A percentile compares a stretch with the other conserved stretches of the same genome.
Evolutionary conservation across 768 basidiomycete species (phyloP).

Genomic region (Clavaria fumosa): DNA sequence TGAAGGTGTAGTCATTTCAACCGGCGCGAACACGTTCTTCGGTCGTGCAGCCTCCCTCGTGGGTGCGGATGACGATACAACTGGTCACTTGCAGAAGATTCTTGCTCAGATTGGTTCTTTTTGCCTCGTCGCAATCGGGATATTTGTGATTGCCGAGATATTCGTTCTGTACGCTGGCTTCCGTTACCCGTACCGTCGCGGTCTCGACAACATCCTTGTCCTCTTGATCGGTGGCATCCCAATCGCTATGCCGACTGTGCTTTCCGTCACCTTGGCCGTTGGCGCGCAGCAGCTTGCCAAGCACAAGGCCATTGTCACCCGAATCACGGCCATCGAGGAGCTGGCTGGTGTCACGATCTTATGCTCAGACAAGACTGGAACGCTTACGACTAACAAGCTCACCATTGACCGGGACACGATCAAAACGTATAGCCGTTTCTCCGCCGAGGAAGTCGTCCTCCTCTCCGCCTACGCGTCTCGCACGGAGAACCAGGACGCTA

Average conservation of each 20-base stretch:
- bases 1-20: constrained; percentile 96
- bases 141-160: constrained; percentile 91
- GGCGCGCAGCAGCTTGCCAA: constrained; percentile 98
- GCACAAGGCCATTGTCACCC: constrained; percentile 99
- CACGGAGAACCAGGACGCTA: constrained; percentile 98
- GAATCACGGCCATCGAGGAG: constrained; percentile 98
- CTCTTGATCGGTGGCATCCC: constrained; percentile 99
- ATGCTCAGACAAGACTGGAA: constrained; percentile 98
- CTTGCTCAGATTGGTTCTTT: constrained; percentile 95
- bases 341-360: constrained; percentile 96
- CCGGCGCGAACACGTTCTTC: constrained; percentile 97
- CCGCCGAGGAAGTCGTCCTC: constrained; percentile 81
- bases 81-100: constrained; percentile 97
- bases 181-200: constrained; percentile 80
- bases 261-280: constrained; percentile 96
- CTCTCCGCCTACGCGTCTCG: constrained; percentile 93
- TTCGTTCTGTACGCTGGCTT: constrained; percentile 87
- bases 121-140: constrained; percentile 91
- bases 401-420: constrained; percentile 91
- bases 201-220: constrained; percentile 94
- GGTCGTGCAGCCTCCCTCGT: constrained; percentile 96
- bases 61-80: constrained; percentile 94
- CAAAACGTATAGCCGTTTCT: constrained; percentile 80
- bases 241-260: constrained; percentile 98
- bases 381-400: constrained; percentile 97